Conservation (phyloP, 768 basidiomycete species). For the Kondoa subrosea region DNA sequence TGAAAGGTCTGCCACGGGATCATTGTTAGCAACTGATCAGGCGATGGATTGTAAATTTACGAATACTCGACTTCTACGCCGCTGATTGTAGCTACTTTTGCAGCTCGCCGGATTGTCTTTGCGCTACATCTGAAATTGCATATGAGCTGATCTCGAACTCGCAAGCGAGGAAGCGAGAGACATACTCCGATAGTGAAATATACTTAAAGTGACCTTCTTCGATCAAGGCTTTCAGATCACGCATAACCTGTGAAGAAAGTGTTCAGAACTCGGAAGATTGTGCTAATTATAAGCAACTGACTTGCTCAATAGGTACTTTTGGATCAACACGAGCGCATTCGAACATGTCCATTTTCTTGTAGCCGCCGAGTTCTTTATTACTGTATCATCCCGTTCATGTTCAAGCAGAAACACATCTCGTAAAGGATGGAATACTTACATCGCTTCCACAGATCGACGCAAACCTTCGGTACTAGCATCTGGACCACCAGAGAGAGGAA, state of each 20-base stretch:
- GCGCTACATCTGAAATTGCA: slow-evolving; percentile 20
- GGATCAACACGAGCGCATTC: slow-evolving; percentile 39
- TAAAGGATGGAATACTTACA: too few relatives aligned
- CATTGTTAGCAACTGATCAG: not conserved
- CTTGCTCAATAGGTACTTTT: slow-evolving; percentile 38
- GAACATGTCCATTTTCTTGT: slow-evolving; percentile 47
- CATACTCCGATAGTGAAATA: slow-evolving; percentile 43
- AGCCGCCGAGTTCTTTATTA: slow-evolving; percentile 37
- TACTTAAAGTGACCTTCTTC: slow-evolving; percentile 46
- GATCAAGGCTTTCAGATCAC: slow-evolving; percentile 33
- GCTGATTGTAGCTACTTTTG: slow-evolving; percentile 39
- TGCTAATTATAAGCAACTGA: slow-evolving; percentile 14
- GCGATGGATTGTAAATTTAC: not conserved
- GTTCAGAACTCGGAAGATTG: too few relatives aligned
- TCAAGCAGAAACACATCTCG: not conserved
- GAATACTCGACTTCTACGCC: slow-evolving; percentile 45
- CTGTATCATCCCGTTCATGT: not conserved
- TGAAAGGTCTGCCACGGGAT: not conserved
- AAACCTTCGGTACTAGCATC: slow-evolving; percentile 15
- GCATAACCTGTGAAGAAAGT: not conserved
- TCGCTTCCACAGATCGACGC: not conserved
- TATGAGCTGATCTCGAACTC: not conserved
- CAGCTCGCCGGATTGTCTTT: slow-evolving; percentile 37
- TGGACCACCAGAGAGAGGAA: slow-evolving; percentile 16
- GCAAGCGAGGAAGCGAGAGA: not conserved